Evolutionary conservation across 1,139 yeast genomes (phyloP), one percentile per base, ranked within the genome.

Genomic region (Oligophagozyma castellii): DNA sequence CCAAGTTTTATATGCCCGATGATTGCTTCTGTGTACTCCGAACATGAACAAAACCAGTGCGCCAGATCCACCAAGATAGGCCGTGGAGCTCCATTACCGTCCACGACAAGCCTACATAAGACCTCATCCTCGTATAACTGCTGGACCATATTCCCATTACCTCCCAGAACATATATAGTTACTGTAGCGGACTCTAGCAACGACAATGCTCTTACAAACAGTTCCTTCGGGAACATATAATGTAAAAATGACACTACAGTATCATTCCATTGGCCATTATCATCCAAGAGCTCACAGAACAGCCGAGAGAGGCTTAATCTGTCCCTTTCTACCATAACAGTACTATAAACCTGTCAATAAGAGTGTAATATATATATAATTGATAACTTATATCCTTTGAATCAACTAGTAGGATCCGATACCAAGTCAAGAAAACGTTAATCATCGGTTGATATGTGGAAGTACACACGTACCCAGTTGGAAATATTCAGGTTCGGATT

Each of bases 401-500:
- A 18, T 7, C 7, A 18, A 18, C 7, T 18, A 18, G 8, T 18
- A 21, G 23, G n/a, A 18, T 7, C 20, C 20, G 20, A 18, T 19
- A 14, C 10, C 18, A 14, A 24, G 10, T 16, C 8, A 24, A 24
- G 11, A 23, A 13, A 19, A 19, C 19, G 13, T 23, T 16, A 23
- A 20, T 10, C 2, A 23, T 15, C 25, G 16, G n/a, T n/a, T n/a
- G n/a, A n/a, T 10, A 16, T 15, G 11, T 11, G 12, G 4, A 4
- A 16, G 34, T 42, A 49, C 27, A 53, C 53, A 15, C 61, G 80
- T 46, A 67, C 79, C 1, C 77, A 71, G 53, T 62, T 77, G 40
- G 89, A 77, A 48, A 72, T 80, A 2, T 71, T 69, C 36, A 69
- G 78, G 53, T 84, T 86, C 57, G 76, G 94, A 1, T 77, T 84